Base-by-base conservation (phyloP, 2,329 filamentous ascomycete species). In the Bipolaris victoriae region DNA sequence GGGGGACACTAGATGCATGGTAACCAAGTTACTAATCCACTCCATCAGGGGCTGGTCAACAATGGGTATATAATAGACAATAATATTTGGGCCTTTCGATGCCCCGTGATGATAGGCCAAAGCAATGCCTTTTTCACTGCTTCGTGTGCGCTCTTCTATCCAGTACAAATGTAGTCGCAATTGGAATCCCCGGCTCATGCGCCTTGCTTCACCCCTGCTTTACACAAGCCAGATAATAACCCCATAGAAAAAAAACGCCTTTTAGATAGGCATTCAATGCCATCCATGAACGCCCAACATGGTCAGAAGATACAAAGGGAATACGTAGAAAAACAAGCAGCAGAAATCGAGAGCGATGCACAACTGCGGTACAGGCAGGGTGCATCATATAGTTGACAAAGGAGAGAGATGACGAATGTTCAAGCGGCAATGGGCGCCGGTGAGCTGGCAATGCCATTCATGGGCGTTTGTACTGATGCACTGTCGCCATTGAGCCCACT, bases 401-500 rank as follows among this genome's bases (percentile, higher is more conserved):
- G 20, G 40, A 44, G 37, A 51, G 35, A 40, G 20, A 11, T 10
- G 11, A 18, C 39, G 36, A 39, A 18, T 5, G 11, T 39, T 54
- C 50, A 57, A 31, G 67, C 65, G 56, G 67, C 51, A 51, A 71
- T 57, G 20, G 82, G 80, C 49, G 81, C 80, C 13, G 85, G 84
- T 40, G 84, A 84, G 66, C 82, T 84, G 16, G 80, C 77, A 22
- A 76, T 48, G 39, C 77, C 71, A 58, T 80, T 79, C 47, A 69
- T 55, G 7, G 79, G 76, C 15, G 79, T 74, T 49, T 79, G 75
- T 9, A 78, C 73, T 11, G 82, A 81, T 46, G 80, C 74, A 60
- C 79, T 76, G 31, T 79, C 78, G 35, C 81, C 79, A 36, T 80
- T 82, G n/a, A 78, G 79, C 52, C 82, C 83, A 67, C 84, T 87